Evolutionary conservation across 306 rosid genomes (phyloP).

Genomic region (Cercis canadensis): DNA sequence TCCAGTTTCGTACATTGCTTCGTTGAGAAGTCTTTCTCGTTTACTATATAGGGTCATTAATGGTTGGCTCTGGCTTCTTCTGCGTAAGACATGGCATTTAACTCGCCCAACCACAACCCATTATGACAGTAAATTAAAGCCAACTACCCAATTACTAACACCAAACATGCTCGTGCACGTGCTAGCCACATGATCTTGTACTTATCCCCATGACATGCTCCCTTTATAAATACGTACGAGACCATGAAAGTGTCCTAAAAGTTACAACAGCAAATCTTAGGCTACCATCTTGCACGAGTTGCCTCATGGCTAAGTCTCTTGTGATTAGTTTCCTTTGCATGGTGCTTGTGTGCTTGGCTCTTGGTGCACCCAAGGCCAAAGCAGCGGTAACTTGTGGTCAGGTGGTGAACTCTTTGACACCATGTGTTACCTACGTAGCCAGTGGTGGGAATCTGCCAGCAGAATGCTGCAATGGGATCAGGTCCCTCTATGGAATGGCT

Average conservation of each 20-base stretch:
- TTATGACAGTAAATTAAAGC: too few species aligned
- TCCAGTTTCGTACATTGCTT: too few species aligned
- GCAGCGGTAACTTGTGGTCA: conserved; percentile 44
- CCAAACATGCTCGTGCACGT: too few species aligned
- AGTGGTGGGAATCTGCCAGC: conserved; percentile 24
- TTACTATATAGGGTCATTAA: too few species aligned
- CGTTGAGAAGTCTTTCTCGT: too few species aligned
- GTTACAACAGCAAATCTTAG: neutral
- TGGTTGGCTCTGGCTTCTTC: too few species aligned
- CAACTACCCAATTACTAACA: too few species aligned
- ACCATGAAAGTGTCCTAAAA: neutral
- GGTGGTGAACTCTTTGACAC: conserved; percentile 37
- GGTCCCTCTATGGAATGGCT: conserved; percentile 44
- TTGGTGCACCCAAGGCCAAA: conserved; percentile 36
- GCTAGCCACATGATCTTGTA: too few species aligned
- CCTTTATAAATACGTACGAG: conserved; percentile 25
- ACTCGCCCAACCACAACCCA: too few species aligned
- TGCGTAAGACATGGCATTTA: too few species aligned
- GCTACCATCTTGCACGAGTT: neutral
- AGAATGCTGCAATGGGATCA: conserved; percentile 59
- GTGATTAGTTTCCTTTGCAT: conserved; percentile 28
- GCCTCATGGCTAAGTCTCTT: conserved; percentile 42
- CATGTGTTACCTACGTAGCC: conserved; percentile 48
- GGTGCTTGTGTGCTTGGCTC: conserved; percentile 36
- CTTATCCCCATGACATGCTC: neutral